These are phyloP conservation scores for Coleophoma eucalyptorum DNA, from an alignment of 2,329 filamentous ascomycete species.

Conservation along the genomic window DNA sequence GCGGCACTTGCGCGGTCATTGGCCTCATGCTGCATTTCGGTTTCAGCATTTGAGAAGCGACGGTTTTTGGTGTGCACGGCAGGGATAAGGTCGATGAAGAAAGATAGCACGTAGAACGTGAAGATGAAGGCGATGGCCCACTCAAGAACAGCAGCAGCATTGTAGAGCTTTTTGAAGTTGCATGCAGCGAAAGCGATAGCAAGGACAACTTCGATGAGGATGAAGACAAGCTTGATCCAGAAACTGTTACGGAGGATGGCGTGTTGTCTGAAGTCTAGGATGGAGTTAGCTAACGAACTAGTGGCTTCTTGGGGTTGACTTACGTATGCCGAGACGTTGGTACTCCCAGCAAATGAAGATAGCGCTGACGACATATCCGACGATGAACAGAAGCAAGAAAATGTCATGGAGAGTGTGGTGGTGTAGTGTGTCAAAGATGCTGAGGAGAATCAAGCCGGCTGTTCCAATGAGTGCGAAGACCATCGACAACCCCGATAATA, in stretches of 20 bases:
- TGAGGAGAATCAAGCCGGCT: constrained; percentile 74
- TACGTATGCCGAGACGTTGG: constrained; percentile 73
- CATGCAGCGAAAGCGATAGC: constrained; percentile 68
- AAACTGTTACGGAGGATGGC: constrained; percentile 74
- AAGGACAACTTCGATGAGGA: constrained; percentile 73
- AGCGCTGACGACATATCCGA: constrained; percentile 79
- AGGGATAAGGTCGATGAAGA: constrained; percentile 82
- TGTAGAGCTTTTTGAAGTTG: constrained; percentile 44
- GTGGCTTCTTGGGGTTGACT: constrained; percentile 20
- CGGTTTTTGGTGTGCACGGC: constrained; percentile 36
- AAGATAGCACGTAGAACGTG: constrained; percentile 83
- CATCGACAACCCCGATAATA: constrained; percentile 59
- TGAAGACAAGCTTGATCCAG: constrained; percentile 82
- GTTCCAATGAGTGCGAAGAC: constrained; percentile 71
- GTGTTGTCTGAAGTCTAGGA: constrained; percentile 66
- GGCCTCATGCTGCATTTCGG: constrained; percentile 21
- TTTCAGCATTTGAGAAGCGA: constrained; percentile 9
- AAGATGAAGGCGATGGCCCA: constrained; percentile 79
- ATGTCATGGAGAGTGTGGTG: constrained; percentile 67
- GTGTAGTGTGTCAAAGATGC: constrained; percentile 77
- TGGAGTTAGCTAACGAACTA: background rate
- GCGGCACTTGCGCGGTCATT: constrained; percentile 12
- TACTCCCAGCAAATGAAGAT: constrained; percentile 91
- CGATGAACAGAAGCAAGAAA: constrained; percentile 81
- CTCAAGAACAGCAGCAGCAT: constrained; percentile 76